Percentiles rank a stretch among this genome's conserved stretches.
Evolutionary conservation across 2,329 filamentous ascomycete genomes (phyloP).

Genomic region (Cytospora mali): DNA sequence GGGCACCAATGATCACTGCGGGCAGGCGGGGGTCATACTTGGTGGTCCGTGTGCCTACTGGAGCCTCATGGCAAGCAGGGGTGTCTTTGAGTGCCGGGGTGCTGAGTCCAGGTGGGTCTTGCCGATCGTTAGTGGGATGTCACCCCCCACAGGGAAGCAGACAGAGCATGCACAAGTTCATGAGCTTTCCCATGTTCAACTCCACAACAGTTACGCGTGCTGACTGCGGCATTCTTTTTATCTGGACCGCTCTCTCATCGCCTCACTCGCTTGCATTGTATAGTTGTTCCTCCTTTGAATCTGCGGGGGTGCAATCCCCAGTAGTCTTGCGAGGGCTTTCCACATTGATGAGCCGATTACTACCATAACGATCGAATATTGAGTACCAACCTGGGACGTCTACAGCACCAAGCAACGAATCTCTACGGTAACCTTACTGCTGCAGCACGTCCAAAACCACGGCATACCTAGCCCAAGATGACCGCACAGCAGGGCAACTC

Average conservation of each 20-base stretch:
- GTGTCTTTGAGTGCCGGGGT: neutral
- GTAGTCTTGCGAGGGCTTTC: neutral
- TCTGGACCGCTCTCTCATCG: neutral
- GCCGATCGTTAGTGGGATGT: slow-evolving; percentile 13
- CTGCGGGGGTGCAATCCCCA: slow-evolving; percentile 8
- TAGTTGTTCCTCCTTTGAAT: neutral
- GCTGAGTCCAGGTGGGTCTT: neutral
- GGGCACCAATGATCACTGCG: neutral
- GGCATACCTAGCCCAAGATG: slow-evolving; percentile 26
- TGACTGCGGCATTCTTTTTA: too few species aligned
- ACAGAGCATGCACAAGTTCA: neutral
- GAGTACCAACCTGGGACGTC: neutral
- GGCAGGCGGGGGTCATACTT: too few species aligned
- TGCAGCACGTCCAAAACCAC: too few species aligned
- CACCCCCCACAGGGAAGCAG: neutral
- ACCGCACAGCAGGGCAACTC: slow-evolving; percentile 35
- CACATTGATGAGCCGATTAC: neutral
- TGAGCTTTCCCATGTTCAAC: neutral
- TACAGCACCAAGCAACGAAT: neutral
- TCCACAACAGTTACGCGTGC: slow-evolving; percentile 3
- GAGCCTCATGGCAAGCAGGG: slow-evolving; percentile 21
- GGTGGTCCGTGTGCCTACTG: slow-evolving; percentile 12
- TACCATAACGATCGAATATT: neutral
- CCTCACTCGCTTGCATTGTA: neutral
- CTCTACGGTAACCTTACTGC: neutral